A percentile compares a stretch with the other conserved stretches of the same genome.
Conservation (phyloP, 805 yeast genomes). For the Dipodascopsis uninucleata region DNA sequence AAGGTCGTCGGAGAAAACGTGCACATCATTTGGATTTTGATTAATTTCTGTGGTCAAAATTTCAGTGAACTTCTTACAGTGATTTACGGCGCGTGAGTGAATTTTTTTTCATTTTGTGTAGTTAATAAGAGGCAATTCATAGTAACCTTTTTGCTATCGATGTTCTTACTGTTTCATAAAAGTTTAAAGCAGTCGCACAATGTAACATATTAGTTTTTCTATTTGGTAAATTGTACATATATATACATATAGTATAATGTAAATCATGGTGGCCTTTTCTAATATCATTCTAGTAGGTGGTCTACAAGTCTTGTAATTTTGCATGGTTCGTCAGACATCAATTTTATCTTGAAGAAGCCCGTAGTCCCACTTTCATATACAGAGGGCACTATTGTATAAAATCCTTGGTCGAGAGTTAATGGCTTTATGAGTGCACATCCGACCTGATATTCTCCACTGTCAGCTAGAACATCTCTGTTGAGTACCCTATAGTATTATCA, state of each 20-base stretch:
- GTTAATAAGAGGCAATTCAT: too few relatives aligned
- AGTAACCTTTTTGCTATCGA: too few relatives aligned
- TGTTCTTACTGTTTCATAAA: too few relatives aligned
- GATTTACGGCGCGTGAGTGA: too few relatives aligned
- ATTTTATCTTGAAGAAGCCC: conserved; percentile 15
- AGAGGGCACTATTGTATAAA: conserved; percentile 20
- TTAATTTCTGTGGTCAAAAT: too few relatives aligned
- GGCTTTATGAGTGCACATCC: conserved; percentile 13
- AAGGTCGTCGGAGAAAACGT: conserved; percentile 12
- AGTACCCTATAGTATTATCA: conserved; percentile 7
- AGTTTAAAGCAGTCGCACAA: too few relatives aligned
- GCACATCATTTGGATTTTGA: conserved; percentile 26
- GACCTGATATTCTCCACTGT: conserved; percentile 18
- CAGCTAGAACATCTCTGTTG: conserved; percentile 12
- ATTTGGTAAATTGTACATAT: too few relatives aligned
- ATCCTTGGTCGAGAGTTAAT: conserved; percentile 10
- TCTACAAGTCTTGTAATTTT: neutral
- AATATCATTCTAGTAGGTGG: neutral
- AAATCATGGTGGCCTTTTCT: too few relatives aligned
- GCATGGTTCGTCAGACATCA: conserved; percentile 3
- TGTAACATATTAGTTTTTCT: too few relatives aligned
- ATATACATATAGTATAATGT: too few relatives aligned
- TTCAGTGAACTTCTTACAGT: too few relatives aligned
- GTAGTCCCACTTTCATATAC: conserved; percentile 15
- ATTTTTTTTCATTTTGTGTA: too few relatives aligned